Evolutionary conservation across 2,329 filamentous ascomycete species (phyloP), one percentile per base, ranked within the genome.

Genomic region (Sporothrix mexicana): DNA sequence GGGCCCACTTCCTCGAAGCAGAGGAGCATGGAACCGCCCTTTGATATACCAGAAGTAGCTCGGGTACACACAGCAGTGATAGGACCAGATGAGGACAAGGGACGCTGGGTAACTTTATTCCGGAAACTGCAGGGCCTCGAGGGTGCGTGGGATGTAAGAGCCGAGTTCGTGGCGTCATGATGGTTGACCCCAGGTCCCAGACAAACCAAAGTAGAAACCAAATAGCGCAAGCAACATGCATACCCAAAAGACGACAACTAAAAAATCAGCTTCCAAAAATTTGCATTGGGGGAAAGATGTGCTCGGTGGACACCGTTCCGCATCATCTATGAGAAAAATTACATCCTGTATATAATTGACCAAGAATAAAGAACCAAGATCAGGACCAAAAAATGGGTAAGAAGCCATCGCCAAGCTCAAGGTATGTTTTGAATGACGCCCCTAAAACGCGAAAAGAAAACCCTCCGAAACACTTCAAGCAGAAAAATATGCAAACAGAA

Each of bases 31-130:
- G 78, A 80, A 62, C 74, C 80, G 67, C 79, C 80, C 15, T 80
- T 79, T 70, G 79, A 78, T n/a, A 73, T 81, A 17, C 79, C 79
- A 0, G 79, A 81, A 75, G 74, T 77, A 43, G 76, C 77, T 15
- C 76, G 80, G 8, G 78, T 81, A 51, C 79, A 79, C 41, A 76
- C 79, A 23, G 76, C 77, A 4, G 77, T 80, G 5, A 78, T 80
- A 53, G 78, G 78, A 17, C 74, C 76, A 3, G 78, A 79, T 53
- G 77, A 77, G 70, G 79, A 77, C 57, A 78, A 79, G 36, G 79
- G 79, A 43, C 79, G 75, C 70, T 79, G 78, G 77, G 77, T 80
- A 15, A 79, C 77, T 72, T 75, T 80, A 71, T 79, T 80, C 47
- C 74, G 78, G 62, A 80, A 79, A 72, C 72, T 78, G 17, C 72